Evolutionary conservation across 1,284 basidiomycete genomes (phyloP), one percentile per base, ranked within the genome.

Genomic region (Schizophyllum amplum): DNA sequence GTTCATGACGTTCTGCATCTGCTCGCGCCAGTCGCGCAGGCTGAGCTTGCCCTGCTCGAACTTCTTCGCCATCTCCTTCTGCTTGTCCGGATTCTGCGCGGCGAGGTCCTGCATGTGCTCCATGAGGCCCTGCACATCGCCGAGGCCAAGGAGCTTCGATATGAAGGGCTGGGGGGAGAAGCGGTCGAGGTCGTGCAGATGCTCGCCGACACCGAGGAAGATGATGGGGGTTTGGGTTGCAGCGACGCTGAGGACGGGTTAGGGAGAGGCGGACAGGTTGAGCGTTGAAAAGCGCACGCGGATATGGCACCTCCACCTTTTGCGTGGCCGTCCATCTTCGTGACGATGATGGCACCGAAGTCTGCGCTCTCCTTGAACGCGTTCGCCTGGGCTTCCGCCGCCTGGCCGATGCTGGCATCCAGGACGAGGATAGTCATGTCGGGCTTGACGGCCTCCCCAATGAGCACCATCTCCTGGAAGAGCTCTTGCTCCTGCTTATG

Each of bases 261-360:
- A 49, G 57, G 56, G 56, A 62, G 58, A 52, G 47, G 60, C 58
- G 57, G 27, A 47, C 47, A 15, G 53, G 47, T 27, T 48, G 51
- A 9, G 53, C 22, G 53, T 42, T 2, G n/a, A 27, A 51, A 24
- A 50, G 80, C 91, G 62, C 72, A 95, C 94, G 96, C 96, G 52
- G 97, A 99, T 62, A 99, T 99, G 33, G 97, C 97, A 59, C 97
- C 97, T 72, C 97, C 97, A 63, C 97, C 97, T 71, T 98, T 99
- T 1, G 97, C 97, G 69, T 99, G 97, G 5, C 97, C 97, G 66
- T 99, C 97, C 83, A 99, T 94, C 75, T 99, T 99, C 22, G 97
- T 99, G 20, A 99, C 96, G 63, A 99, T 97, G 65, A 99, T 99
- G 1, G 96, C 95, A 64, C 96, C 97, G 71, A 98, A 99, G 68